Percentiles rank a stretch among this genome's conserved stretches.
Conservation (phyloP, 352 stramenopile species). For the Pythium biforme region DNA sequence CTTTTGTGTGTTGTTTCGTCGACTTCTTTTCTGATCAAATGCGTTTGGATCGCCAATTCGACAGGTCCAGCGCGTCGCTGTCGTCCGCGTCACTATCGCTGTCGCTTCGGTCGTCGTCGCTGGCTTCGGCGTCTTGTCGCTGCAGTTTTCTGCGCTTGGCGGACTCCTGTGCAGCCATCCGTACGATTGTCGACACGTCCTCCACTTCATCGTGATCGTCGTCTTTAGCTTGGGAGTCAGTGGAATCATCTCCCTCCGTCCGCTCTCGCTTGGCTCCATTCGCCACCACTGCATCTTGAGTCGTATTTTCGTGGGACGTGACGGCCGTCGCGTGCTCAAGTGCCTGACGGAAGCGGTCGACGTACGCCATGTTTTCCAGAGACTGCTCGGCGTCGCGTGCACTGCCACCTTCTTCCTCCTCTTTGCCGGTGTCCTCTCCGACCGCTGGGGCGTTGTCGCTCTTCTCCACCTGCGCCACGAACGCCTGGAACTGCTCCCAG, state of each 20-base stretch:
- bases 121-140: slow-evolving; percentile 17
- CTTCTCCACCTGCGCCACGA: slow-evolving; percentile 55
- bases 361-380: slow-evolving; percentile 69
- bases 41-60: slow-evolving; percentile 44
- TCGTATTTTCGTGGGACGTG: slow-evolving; percentile 12
- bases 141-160: slow-evolving; percentile 31
- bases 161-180: slow-evolving; percentile 13
- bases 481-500: slow-evolving; percentile 63
- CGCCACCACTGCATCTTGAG: slow-evolving; percentile 7
- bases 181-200: slow-evolving; percentile 10
- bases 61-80: slow-evolving; percentile 32
- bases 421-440: slow-evolving; percentile 29
- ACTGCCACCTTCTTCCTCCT: slow-evolving; percentile 38
- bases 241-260: neutral
- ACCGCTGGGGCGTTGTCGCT: neutral
- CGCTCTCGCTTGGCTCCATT: slow-evolving; percentile 26
- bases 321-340: slow-evolving; percentile 35
- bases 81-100: slow-evolving; percentile 29
- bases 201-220: slow-evolving; percentile 1
- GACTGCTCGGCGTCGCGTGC: slow-evolving; percentile 49
- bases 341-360: slow-evolving; percentile 55
- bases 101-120: slow-evolving; percentile 35
- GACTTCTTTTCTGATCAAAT: no score
- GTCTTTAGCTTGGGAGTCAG: neutral
- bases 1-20: no score